Conservation (phyloP, 106 monocot genomes). For the Phalaenopsis equestris region DNA sequence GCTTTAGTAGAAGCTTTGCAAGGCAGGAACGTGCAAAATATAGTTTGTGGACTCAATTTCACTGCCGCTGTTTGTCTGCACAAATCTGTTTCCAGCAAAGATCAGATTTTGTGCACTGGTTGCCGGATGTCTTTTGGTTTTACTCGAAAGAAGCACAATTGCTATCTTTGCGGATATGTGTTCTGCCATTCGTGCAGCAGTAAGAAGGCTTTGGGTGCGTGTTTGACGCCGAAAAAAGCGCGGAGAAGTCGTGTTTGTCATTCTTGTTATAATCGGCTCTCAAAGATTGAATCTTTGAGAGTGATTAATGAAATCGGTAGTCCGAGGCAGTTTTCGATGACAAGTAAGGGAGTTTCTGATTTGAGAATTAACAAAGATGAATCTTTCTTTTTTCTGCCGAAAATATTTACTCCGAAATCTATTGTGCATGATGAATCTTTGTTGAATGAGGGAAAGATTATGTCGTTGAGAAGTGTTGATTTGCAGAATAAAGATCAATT, state of each 20-base stretch:
- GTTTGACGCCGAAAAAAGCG: constrained; percentile 43
- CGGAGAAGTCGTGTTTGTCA: constrained; percentile 65
- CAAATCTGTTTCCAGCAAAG: constrained; percentile 35
- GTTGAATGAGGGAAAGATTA: constrained; percentile 14
- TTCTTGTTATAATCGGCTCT: constrained; percentile 43
- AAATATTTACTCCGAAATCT: constrained; percentile 35
- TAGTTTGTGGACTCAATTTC: constrained; percentile 61
- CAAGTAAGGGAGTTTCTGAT: constrained; percentile 19
- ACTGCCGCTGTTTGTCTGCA: constrained; percentile 56
- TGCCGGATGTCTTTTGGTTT: constrained; percentile 67
- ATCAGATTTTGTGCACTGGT: constrained; percentile 51
- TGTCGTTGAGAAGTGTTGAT: constrained; percentile 8
- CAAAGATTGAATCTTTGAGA: constrained; percentile 10
- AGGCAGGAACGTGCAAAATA: constrained; percentile 36
- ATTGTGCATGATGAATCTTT: constrained; percentile 13
- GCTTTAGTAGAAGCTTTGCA: constrained; percentile 52
- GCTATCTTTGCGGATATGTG: constrained; percentile 63
- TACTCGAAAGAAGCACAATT: constrained; percentile 71
- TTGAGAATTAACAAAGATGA: constrained; percentile 25
- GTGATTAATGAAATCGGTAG: constrained; percentile 10
- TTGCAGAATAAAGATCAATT: constrained; percentile 10
- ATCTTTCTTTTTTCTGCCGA: constrained; percentile 10
- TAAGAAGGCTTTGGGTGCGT: constrained; percentile 44
- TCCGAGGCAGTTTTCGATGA: constrained; percentile 18
- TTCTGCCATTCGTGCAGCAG: constrained; percentile 77